Conservation (phyloP, 2,329 filamentous ascomycete genomes). For the Calycina marina region DNA sequence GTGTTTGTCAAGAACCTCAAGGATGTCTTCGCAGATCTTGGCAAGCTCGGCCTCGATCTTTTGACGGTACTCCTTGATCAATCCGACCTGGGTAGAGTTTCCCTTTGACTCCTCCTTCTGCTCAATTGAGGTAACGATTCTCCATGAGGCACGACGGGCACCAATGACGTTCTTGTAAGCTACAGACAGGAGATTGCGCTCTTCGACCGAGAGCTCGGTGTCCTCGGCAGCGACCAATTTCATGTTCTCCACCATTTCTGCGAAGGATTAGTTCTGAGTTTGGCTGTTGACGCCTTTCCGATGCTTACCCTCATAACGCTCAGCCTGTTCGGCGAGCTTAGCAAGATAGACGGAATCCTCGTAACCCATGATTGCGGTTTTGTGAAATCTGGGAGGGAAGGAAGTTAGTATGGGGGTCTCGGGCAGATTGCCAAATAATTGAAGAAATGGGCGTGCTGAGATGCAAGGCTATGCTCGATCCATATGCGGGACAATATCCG, state of each 20-base stretch:
- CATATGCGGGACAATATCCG: no score
- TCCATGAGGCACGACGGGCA: constrained; percentile 94
- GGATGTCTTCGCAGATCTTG: constrained; percentile 95
- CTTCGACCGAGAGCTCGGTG: constrained; percentile 78
- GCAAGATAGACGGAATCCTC: constrained; percentile 99
- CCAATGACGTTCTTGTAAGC: constrained; percentile 99
- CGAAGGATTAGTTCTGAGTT: constrained; percentile 10
- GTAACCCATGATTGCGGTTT: constrained; percentile 74
- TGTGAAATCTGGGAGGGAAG: constrained; percentile 9
- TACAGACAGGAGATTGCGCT: constrained; percentile 96
- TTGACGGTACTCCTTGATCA: constrained; percentile 93
- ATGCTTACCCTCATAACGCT: constrained; percentile 95
- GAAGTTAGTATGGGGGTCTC: no score
- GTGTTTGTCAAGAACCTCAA: constrained; percentile 83
- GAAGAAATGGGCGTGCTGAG: constrained; percentile 1
- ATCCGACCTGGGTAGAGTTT: constrained; percentile 81
- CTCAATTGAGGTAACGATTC: constrained; percentile 99
- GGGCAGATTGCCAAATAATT: no score
- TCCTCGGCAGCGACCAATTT: constrained; percentile 87
- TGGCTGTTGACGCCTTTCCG: constrained; percentile 11
- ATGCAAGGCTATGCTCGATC: no score
- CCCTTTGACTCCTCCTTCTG: constrained; percentile 99
- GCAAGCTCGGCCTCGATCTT: constrained; percentile 97
- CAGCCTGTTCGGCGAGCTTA: constrained; percentile 99
- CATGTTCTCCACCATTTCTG: constrained; percentile 99